A percentile compares a stretch with the other conserved stretches of the same genome.
Evolutionary conservation across 2,329 filamentous ascomycete genomes (phyloP).

Genomic region (Aureobasidium sp.): DNA sequence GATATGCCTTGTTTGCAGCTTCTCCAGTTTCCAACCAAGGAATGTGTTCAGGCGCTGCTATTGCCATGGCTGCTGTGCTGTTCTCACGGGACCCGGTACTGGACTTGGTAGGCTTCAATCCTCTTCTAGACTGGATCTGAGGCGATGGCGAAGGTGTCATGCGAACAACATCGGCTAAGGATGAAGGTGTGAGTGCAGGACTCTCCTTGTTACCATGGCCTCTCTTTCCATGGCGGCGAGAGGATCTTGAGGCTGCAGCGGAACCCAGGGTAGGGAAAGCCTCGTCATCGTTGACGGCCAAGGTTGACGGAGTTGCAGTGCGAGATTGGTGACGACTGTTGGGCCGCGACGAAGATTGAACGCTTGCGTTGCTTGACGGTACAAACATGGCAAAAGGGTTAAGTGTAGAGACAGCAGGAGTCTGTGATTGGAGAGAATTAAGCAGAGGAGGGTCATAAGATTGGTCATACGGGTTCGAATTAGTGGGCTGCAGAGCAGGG

Average conservation of each 20-base stretch:
- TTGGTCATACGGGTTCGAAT: constrained; percentile 36
- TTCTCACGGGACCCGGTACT: constrained; percentile 62
- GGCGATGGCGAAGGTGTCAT: constrained; percentile 52
- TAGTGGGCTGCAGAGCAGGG: constrained; percentile 55
- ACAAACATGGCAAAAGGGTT: constrained; percentile 52
- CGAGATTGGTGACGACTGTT: constrained; percentile 69
- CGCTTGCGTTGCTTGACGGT: constrained; percentile 43
- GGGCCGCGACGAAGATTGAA: constrained; percentile 60
- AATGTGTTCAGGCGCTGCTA: constrained; percentile 80
- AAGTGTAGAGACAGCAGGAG: constrained; percentile 47
- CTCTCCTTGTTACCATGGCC: constrained; percentile 58
- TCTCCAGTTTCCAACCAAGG: constrained; percentile 95
- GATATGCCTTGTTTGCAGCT: constrained; percentile 82
- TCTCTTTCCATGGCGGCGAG: constrained; percentile 87
- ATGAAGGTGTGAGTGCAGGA: constrained; percentile 58
- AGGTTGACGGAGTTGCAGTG: constrained; percentile 55
- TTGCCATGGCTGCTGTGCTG: constrained; percentile 70
- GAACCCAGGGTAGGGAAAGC: constrained; percentile 87
- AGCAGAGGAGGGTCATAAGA: constrained; percentile 32
- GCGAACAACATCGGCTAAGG: constrained; percentile 86
- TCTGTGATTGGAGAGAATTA: constrained; percentile 29
- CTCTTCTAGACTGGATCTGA: constrained; percentile 42
- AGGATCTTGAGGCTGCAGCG: constrained; percentile 59
- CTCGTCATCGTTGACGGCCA: constrained; percentile 81
- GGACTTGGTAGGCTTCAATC: constrained; percentile 56